These are phyloP conservation scores for Aspergillus carlsbadensis DNA, from an alignment of 495 filamentous ascomycete species.

Conservation along the genomic window DNA sequence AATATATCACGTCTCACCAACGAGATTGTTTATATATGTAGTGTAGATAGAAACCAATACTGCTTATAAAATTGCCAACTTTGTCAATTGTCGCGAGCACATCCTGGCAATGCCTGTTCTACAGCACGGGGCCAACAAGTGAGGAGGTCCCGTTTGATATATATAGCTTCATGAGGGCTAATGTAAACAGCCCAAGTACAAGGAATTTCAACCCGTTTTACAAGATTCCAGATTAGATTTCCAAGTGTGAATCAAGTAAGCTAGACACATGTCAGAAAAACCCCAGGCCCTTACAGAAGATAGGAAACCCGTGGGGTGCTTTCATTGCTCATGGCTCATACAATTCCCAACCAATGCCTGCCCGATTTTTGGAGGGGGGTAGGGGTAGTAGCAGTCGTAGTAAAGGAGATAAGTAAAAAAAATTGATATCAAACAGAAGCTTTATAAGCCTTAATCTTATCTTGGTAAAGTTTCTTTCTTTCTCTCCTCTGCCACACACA, in stretches of 20 bases:
- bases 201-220: conserved; percentile 34
- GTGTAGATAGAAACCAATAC: no score
- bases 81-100: no score
- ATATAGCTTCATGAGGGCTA: no score
- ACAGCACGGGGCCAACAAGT: no score
- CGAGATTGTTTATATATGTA: no score
- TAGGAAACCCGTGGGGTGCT: conserved; percentile 26
- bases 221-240: conserved; percentile 39
- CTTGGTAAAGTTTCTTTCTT: conserved; percentile 9
- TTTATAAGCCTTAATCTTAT: neutral
- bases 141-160: no score
- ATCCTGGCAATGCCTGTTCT: no score
- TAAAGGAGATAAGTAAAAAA: conserved; percentile 18
- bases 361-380: conserved; percentile 29
- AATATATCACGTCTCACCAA: no score
- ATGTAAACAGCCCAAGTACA: no score
- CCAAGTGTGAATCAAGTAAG: conserved; percentile 37
- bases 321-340: conserved; percentile 53
- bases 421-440: conserved; percentile 19
- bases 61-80: conserved; percentile 34
- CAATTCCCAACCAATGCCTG: conserved; percentile 45
- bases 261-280: conserved; percentile 42
- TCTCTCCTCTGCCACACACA: conserved; percentile 9
- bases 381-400: neutral
- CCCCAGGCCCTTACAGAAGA: conserved; percentile 19